Conservation (phyloP, 192 early-diverging fungal genomes). For the Rhizoclosmatium globosum region DNA sequence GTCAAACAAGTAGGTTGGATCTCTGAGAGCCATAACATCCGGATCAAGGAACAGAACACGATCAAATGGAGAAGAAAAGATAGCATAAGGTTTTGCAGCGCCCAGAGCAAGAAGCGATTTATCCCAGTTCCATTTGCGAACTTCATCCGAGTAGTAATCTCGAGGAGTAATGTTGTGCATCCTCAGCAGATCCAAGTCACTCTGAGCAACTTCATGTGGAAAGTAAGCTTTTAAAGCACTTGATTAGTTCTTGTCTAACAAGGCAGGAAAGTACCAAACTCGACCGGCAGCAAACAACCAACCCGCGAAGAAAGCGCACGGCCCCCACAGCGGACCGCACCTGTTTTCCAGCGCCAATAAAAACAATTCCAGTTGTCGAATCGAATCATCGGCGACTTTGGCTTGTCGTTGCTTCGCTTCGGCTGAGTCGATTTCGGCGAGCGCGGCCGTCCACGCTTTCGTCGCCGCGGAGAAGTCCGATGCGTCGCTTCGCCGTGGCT, state of each 20-base stretch:
- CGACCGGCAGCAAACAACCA: slow-evolving; percentile 18
- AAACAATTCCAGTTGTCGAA: background rate
- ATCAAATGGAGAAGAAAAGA: slow-evolving; percentile 40
- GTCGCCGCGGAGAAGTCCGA: no score
- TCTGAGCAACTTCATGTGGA: slow-evolving; percentile 10
- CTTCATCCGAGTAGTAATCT: background rate
- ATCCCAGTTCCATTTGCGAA: background rate
- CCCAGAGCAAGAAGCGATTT: slow-evolving; percentile 6
- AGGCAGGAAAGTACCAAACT: slow-evolving; percentile 23
- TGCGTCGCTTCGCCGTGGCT: no score
- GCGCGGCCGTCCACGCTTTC: background rate
- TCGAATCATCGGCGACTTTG: background rate
- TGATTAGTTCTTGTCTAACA: background rate
- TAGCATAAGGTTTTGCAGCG: slow-evolving; percentile 9
- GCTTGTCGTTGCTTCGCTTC: no score
- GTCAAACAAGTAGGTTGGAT: slow-evolving; percentile 55
- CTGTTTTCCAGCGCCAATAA: slow-evolving; percentile 7
- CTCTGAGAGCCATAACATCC: slow-evolving; percentile 49
- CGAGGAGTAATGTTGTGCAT: background rate
- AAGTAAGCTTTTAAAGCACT: background rate
- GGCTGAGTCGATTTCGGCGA: no score
- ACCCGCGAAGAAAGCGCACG: background rate
- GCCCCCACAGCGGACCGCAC: background rate
- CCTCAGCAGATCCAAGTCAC: background rate
- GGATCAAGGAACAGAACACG: slow-evolving; percentile 58